These are phyloP conservation scores for Rhexocercosporidium sp. DNA, from an alignment of 2,329 filamentous ascomycete species.

Conservation along the genomic window DNA sequence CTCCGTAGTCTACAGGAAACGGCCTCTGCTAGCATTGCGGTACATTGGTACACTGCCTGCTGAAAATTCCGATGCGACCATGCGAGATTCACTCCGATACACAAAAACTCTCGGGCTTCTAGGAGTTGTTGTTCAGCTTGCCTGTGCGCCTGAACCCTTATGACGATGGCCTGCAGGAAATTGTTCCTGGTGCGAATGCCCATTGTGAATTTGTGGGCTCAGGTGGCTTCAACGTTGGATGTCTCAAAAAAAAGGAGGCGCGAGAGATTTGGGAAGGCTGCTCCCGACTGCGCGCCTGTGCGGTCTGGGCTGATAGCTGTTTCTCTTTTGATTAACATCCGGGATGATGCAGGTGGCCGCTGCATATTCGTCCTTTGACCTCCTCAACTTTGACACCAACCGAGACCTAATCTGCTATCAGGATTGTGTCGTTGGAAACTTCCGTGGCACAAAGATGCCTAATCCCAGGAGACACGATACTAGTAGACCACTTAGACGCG, in stretches of 20 bases:
- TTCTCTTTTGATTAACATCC: neutral
- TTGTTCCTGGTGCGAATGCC: neutral
- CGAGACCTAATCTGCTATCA: neutral
- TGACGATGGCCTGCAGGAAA: neutral
- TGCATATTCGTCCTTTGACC: neutral
- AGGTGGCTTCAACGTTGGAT: neutral
- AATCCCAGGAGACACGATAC: neutral
- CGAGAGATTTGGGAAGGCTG: slow-evolving; percentile 3
- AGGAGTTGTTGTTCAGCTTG: neutral
- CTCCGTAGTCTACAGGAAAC: neutral
- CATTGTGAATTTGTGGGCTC: neutral
- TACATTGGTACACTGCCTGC: too few relatives aligned
- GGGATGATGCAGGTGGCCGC: neutral
- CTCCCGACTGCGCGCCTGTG: slow-evolving; percentile 3
- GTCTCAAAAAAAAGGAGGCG: neutral
- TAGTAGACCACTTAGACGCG: neutral
- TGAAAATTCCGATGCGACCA: slow-evolving; percentile 5
- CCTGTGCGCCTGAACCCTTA: neutral
- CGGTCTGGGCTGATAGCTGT: neutral
- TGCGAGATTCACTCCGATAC: neutral
- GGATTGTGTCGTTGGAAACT: neutral
- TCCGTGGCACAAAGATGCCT: neutral
- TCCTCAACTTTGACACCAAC: neutral
- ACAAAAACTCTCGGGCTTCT: neutral
- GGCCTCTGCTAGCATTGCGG: neutral